A percentile compares a stretch with the other conserved stretches of the same genome.
Conservation (phyloP, 352 stramenopile genomes). For the Pythium catenulatum region DNA sequence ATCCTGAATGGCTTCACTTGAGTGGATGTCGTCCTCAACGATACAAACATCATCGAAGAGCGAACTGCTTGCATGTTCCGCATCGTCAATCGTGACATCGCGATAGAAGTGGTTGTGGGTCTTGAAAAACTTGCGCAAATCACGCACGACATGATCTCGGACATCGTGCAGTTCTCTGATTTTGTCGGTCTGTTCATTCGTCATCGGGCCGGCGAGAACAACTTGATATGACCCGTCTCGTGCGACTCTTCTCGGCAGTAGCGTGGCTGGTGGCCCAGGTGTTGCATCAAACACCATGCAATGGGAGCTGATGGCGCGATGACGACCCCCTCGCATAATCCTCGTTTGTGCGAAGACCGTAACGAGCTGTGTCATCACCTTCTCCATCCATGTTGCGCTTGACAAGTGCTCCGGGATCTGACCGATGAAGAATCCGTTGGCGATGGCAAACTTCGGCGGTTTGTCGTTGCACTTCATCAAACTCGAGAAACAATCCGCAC, state of each 20-base stretch:
- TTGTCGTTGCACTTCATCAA: too few species aligned
- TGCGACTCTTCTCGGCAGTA: conserved; percentile 10
- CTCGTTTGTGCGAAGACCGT: conserved; percentile 25
- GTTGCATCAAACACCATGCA: conserved; percentile 45
- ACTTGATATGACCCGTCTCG: conserved; percentile 14
- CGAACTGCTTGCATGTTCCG: too few species aligned
- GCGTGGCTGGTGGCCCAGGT: conserved; percentile 15
- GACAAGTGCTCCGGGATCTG: not conserved
- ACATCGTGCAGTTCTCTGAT: too few species aligned
- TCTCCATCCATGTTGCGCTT: not conserved
- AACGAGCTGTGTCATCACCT: conserved; percentile 1
- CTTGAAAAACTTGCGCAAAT: too few species aligned
- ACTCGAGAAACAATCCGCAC: too few species aligned
- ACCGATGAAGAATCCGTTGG: not conserved
- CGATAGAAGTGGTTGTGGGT: not conserved
- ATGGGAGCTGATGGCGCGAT: conserved; percentile 37
- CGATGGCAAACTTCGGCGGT: not conserved
- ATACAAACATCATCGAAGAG: too few species aligned
- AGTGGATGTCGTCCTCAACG: not conserved
- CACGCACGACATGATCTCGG: too few species aligned
- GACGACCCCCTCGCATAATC: conserved; percentile 19
- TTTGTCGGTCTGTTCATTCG: not conserved
- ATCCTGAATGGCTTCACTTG: not conserved
- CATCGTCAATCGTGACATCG: too few species aligned
- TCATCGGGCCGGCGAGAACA: conserved; percentile 24